Conservation (phyloP, 331 rosid genomes). For the Dryas integrifolia region DNA sequence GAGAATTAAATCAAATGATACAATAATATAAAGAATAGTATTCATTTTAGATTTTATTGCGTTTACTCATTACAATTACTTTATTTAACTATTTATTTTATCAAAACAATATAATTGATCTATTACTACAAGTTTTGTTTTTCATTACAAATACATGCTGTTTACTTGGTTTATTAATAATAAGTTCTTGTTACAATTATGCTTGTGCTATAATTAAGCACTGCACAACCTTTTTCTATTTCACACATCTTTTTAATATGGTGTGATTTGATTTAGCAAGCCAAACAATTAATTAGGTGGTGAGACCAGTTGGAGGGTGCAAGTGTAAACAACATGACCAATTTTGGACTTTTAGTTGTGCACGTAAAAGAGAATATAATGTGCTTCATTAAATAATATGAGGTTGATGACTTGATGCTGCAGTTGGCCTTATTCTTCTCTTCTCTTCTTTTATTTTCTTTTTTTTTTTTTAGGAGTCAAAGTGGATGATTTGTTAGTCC, state of each 20-base stretch:
- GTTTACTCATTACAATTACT: too few relatives aligned
- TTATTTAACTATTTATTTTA: too few relatives aligned
- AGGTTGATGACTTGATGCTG: background rate
- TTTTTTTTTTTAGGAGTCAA: background rate
- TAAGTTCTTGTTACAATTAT: too few relatives aligned
- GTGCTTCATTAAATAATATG: background rate
- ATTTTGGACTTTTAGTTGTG: slow-evolving; percentile 22
- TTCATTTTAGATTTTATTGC: too few relatives aligned
- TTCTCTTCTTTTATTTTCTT: background rate
- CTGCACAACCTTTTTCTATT: background rate
- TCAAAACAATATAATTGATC: too few relatives aligned
- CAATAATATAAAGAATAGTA: too few relatives aligned
- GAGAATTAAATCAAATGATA: too few relatives aligned
- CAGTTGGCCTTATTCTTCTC: background rate
- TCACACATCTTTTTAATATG: background rate
- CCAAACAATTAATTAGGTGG: slow-evolving; percentile 10
- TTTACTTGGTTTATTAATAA: too few relatives aligned
- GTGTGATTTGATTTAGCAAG: background rate
- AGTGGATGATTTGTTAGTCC: background rate
- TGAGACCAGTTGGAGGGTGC: slow-evolving; percentile 18
- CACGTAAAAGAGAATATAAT: slow-evolving; percentile 23
- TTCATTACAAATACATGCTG: too few relatives aligned
- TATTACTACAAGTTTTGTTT: too few relatives aligned
- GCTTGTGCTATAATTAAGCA: background rate
- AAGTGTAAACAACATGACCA: slow-evolving; percentile 10